Evolutionary conservation across 1,284 basidiomycete species (phyloP), one percentile per base, ranked within the genome.

Genomic region (Ceratobasidium sp.): DNA sequence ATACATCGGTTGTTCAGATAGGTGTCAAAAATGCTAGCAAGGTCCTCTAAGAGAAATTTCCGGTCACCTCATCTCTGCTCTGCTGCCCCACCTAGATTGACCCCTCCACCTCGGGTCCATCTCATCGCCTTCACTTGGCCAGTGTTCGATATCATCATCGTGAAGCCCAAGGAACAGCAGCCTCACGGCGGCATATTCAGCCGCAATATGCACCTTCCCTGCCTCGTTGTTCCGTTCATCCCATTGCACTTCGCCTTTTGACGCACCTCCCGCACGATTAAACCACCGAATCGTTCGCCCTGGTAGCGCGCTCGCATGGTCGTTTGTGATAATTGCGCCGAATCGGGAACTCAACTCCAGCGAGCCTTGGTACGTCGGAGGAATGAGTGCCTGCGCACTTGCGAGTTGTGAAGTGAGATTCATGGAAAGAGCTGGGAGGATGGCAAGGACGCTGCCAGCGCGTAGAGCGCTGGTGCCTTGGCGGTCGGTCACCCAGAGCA

Each of bases 131-230:
- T 69, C 50, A 12, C 23, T 44, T 18, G 67, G 67, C 67, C 67
- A 69, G 8, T n/a, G 5, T 7, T 54, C 4, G 27, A 69, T 52
- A 27, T 18, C 52, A 44, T 69, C 67, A 55, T 69, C 52, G 23
- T 57, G 30, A 46, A 69, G 67, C 50, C 67, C 67, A 12, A 69
- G 48, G 33, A 69, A 69, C 52, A 69, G 67, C 5, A 69, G 27
- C n/a, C 44, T 50, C 18, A 27, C 48, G 12, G 52, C 67, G 2
- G 67, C 67, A 27, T 52, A 52, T 35, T 69, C 16, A 41, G 67
- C 18, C 1, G 67, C 50, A 12, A 55, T 33, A 30, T 55, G 33
- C n/a, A 69, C 30, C 16, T 7, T 27, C 48, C 67, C 67, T n/a
- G 3, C 20, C n/a, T 38, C 50, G 16, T 23, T 20, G 33, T 44